Evolutionary conservation across 2,329 filamentous ascomycete species (phyloP), one percentile per base, ranked within the genome.

Genomic region (Alternaria sp.): DNA sequence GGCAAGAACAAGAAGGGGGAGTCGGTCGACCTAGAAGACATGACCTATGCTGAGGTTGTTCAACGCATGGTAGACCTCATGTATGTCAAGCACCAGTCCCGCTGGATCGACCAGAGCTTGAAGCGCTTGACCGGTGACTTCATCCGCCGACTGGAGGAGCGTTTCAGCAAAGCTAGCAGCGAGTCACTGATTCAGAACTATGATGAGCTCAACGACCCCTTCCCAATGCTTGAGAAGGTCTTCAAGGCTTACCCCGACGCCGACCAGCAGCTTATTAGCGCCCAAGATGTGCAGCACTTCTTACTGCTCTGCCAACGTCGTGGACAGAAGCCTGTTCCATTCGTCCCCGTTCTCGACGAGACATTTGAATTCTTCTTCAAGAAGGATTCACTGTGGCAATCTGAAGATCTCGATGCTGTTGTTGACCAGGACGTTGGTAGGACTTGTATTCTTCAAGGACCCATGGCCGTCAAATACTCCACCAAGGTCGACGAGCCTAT

Each of bases 331-430:
- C 95, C 95, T 2, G 91, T 96, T 28, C 95, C 94, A 0, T 99
- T 99, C 76, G 93, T 99, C 29, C 95, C 95, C 5, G 85, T 90
- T n/a, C 85, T 99, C 23, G 95, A 99, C 71, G 93, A 96, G 63
- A 97, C 94, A 76, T 99, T 99, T 68, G 95, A 99, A 77, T 97
- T 96, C 81, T 99, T 92, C 83, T 99, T 99, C 89, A 99, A 99
- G 88, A 99, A 99, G 83, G 95, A 99, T 78, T 99, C 95, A 1
- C 86, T 99, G 7, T 99, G 95, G 95, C 95, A 99, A 80, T 98
- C 95, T 1, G 95, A 99, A 80, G 95, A 99, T 73, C 84, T 99
- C 10, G 94, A 96, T 72, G 95, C 95, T 53, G 93, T 99, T 57
- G 93, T 97, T 61, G 94, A 85, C 68, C 95, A 98, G 80, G 96